Evolutionary conservation across 1,284 basidiomycete species (phyloP).

Genomic region (Bjerkandera adusta): DNA sequence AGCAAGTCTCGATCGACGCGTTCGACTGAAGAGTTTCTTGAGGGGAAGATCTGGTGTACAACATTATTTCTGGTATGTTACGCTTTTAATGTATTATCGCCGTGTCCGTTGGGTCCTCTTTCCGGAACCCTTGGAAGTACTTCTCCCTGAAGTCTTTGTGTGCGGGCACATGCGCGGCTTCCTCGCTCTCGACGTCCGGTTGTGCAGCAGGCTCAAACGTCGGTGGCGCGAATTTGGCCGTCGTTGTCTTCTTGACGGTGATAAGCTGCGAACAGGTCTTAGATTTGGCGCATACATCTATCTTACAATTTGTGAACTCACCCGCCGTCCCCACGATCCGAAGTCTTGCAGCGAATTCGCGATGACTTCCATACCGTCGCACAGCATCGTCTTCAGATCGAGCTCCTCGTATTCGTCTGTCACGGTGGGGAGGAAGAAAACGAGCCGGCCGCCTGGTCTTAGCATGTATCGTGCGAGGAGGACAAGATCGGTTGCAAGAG

Average conservation of each 20-base stretch:
- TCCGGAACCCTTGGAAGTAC: slow-evolving; percentile 77
- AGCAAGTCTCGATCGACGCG: no score
- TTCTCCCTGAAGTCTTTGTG: slow-evolving; percentile 80
- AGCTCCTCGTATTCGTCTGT: slow-evolving; percentile 88
- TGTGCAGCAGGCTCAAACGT: slow-evolving; percentile 36
- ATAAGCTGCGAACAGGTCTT: slow-evolving; percentile 58
- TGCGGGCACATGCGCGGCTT: slow-evolving; percentile 66
- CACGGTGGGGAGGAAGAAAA: slow-evolving; percentile 94
- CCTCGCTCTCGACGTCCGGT: no score
- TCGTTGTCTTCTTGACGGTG: slow-evolving; percentile 78
- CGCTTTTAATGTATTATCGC: not conserved
- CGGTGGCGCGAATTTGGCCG: slow-evolving; percentile 47
- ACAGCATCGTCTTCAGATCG: slow-evolving; percentile 72
- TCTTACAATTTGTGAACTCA: no score
- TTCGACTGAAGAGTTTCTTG: no score
- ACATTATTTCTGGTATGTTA: not conserved
- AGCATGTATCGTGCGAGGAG: slow-evolving; percentile 83
- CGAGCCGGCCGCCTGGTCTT: slow-evolving; percentile 84
- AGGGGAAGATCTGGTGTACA: no score
- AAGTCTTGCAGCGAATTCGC: slow-evolving; percentile 94
- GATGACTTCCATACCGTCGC: slow-evolving; percentile 85
- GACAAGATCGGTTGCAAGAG: slow-evolving; percentile 82
- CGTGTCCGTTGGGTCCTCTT: slow-evolving; percentile 18
- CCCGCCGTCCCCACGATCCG: slow-evolving; percentile 92
- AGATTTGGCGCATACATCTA: not conserved